These are phyloP conservation scores for Colletotrichum neosansevieriae DNA, from an alignment of 2,329 filamentous ascomycete species.

Conservation along the genomic window DNA sequence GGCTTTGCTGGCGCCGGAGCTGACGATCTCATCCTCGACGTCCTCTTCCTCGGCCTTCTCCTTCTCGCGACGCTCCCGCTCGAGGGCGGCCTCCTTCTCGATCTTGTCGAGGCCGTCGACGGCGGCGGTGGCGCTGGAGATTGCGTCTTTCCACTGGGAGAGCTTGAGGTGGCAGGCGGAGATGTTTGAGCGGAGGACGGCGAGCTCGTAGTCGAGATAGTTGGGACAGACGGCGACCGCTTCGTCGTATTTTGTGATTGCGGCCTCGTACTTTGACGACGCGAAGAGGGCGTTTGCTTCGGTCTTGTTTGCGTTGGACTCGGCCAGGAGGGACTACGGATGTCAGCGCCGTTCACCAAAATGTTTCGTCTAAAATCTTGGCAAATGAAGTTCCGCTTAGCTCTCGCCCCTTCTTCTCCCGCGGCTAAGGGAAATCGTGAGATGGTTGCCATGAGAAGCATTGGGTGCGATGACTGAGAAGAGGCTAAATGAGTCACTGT, in stretches of 20 bases:
- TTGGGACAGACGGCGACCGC: constrained; percentile 83
- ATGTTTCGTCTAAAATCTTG: no score
- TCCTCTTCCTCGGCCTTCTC: constrained; percentile 63
- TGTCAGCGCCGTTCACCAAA: neutral
- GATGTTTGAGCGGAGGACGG: constrained; percentile 89
- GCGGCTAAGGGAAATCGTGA: no score
- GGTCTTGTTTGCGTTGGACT: constrained; percentile 80
- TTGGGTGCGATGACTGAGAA: no score
- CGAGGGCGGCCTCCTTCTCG: constrained; percentile 49
- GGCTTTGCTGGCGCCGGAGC: constrained; percentile 66
- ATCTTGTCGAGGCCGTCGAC: constrained; percentile 79
- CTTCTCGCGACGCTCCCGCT: constrained; percentile 46
- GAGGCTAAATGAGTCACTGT: neutral
- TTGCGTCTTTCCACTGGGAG: constrained; percentile 85
- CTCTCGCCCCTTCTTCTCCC: no score
- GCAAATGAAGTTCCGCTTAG: no score
- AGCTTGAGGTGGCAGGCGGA: constrained; percentile 90
- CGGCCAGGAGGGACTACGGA: constrained; percentile 71
- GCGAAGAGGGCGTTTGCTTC: constrained; percentile 86
- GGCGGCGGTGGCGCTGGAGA: constrained; percentile 78
- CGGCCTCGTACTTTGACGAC: constrained; percentile 77
- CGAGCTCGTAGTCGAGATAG: constrained; percentile 89
- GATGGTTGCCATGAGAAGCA: no score
- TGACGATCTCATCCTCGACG: constrained; percentile 68
- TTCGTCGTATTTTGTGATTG: constrained; percentile 85